Evolutionary conservation across 306 rosid genomes (phyloP).

Genomic region (Clitoria ternatea): DNA sequence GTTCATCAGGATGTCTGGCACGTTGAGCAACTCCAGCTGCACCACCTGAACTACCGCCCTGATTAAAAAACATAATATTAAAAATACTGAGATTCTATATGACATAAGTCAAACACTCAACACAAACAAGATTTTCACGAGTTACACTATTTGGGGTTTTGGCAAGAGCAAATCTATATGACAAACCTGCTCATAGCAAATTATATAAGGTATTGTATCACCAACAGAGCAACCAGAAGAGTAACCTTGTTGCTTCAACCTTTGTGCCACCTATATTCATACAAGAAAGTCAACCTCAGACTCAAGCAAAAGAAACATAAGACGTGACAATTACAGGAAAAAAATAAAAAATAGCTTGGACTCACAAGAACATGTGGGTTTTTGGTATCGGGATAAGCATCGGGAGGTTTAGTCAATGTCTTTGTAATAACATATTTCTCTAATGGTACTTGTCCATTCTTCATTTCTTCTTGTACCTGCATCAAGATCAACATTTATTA

Average conservation of each 20-base stretch:
- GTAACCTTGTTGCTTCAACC: constrained; percentile 87
- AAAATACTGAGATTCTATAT: neutral
- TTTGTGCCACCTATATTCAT: constrained; percentile 70
- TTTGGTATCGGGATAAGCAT: constrained; percentile 94
- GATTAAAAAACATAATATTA: constrained; percentile 26
- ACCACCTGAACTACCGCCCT: constrained; percentile 70
- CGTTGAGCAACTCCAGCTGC: constrained; percentile 77
- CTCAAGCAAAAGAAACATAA: constrained; percentile 11
- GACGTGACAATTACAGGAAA: neutral
- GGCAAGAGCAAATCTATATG: constrained; percentile 8
- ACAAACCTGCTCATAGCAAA: constrained; percentile 91
- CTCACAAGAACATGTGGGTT: constrained; percentile 96
- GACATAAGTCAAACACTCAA: constrained; percentile 21
- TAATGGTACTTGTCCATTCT: constrained; percentile 70
- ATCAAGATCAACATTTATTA: constrained; percentile 16
- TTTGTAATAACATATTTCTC: constrained; percentile 92
- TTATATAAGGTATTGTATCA: constrained; percentile 84
- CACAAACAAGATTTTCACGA: neutral
- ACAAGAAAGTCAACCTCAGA: constrained; percentile 26
- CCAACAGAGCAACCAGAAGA: constrained; percentile 85
- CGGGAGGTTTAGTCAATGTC: constrained; percentile 91
- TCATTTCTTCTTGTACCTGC: constrained; percentile 95
- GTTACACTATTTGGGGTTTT: constrained; percentile 4
- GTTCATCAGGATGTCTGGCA: constrained; percentile 97
- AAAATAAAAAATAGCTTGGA: constrained; percentile 8